These are phyloP conservation scores for Calonectria hongkongensis DNA, from an alignment of 2,329 filamentous ascomycete genomes.

Conservation along the genomic window DNA sequence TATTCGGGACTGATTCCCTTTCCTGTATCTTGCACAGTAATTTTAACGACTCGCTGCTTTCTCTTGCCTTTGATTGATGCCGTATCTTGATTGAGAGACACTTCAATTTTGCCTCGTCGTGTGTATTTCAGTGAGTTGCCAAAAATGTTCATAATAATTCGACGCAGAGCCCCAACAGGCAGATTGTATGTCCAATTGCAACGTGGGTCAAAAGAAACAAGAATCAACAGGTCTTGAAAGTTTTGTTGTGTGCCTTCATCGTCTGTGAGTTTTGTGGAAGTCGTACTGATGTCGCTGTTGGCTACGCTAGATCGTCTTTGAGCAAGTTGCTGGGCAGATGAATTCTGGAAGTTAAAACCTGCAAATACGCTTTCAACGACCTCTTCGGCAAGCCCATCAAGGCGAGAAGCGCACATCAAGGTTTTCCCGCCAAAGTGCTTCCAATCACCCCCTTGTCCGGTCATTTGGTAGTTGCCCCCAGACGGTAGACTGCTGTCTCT, in stretches of 20 bases:
- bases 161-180: slow-evolving; percentile 70
- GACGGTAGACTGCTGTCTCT: slow-evolving; percentile 24
- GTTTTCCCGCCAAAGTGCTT: slow-evolving; percentile 41
- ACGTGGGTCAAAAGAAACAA: slow-evolving; percentile 63
- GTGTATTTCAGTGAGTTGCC: slow-evolving; percentile 80
- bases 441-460: slow-evolving; percentile 27
- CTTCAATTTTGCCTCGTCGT: slow-evolving; percentile 55
- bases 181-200: slow-evolving; percentile 72
- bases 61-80: slow-evolving; percentile 1
- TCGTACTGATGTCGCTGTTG: background rate
- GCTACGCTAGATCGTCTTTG: slow-evolving; percentile 23
- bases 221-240: slow-evolving; percentile 52
- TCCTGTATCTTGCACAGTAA: slow-evolving; percentile 78
- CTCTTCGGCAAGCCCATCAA: slow-evolving; percentile 67
- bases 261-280: background rate
- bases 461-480: background rate
- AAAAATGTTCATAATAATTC: slow-evolving; percentile 78
- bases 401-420: slow-evolving; percentile 53
- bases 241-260: background rate
- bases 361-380: slow-evolving; percentile 68
- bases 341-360: slow-evolving; percentile 63
- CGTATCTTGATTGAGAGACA: slow-evolving; percentile 52
- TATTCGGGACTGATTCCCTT: slow-evolving; percentile 79
- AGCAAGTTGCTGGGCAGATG: slow-evolving; percentile 44
- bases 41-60: slow-evolving; percentile 47